Base-by-base conservation (phyloP, 2,329 filamentous ascomycete species). In the Fusarium verticillioides region DNA sequence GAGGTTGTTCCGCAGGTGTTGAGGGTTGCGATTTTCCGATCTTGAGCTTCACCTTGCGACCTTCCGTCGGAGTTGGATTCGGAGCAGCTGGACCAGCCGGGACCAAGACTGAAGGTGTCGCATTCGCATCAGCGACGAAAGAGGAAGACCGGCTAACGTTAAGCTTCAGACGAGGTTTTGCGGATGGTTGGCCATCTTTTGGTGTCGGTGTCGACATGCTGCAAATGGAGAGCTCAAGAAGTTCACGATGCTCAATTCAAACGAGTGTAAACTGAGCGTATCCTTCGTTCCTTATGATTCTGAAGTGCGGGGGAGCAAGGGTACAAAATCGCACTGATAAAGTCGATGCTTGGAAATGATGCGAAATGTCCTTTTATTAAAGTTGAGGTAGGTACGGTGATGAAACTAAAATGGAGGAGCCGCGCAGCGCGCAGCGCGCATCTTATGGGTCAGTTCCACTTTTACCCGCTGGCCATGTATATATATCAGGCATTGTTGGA, bases 21-120 rank as follows among this genome's bases (percentile, higher is more conserved):
- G 81, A 68, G 9, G 83, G 82, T 67, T 82, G 81, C 42, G 83
- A 83, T 19, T 81, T 78, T 52, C 78, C 82, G 37, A 85, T 76
- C 67, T 84, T 85, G 71, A 85, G 81, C 76, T 85, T 85, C 61
- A 84, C 78, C 62, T 83, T 84, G 65, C 82, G 81, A 40, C 78
- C 80, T 39, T 82, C 82, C 66, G 76, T 74, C 21, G 81, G 77
- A 18, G 79, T 81, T 44, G 64, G 42, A 18, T 44, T 53, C 34
- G 65, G 56, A 28, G 58, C 58, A 28, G 23, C 59, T 30, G 54
- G 13, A 6, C 43, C 57, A 23, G 60, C 60, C 23, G 54, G 53
- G 7, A 52, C 62, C 11, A 76, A 37, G 30, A 61, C 43, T 23
- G 77, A 70, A 9, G 73, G 44, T 23, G 73, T 62, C 13, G 77